A percentile compares a stretch with the other conserved stretches of the same genome.
Conservation (phyloP, 306 rosid genomes). For the Cucumis melo region DNA sequence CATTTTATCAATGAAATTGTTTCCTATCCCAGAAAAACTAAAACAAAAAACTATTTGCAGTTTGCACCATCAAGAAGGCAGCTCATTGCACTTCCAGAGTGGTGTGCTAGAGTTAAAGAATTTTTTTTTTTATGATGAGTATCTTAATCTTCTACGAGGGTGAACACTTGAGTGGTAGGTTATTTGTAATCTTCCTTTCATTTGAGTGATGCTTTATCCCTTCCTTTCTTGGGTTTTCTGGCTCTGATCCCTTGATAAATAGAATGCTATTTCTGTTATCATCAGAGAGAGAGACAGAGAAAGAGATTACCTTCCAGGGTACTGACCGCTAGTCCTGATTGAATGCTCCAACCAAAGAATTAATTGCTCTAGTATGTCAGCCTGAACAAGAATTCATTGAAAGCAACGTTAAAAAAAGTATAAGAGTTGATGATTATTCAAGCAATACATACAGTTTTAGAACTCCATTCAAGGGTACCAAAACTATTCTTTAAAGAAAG, state of each 20-base stretch:
- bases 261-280: no score
- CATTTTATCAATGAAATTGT: background rate
- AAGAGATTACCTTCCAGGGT: slow-evolving; percentile 57
- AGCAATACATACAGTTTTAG: background rate
- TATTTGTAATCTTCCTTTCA: background rate
- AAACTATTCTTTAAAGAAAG: background rate
- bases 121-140: background rate
- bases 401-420: background rate
- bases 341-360: slow-evolving; percentile 71
- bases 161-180: background rate
- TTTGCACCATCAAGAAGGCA: background rate
- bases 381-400: slow-evolving; percentile 40
- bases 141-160: background rate
- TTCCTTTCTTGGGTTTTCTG: background rate
- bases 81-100: background rate
- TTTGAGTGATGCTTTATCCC: background rate
- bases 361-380: slow-evolving; percentile 83
- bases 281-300: no score
- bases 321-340: slow-evolving; percentile 39
- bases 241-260: no score
- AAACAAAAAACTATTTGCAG: no score
- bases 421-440: background rate
- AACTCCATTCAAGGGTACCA: background rate
- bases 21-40: no score
- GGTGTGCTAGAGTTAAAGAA: background rate